These are phyloP conservation scores for Tillandsia fasciculata DNA, from an alignment of 176 grass and related monocot genomes.

Conservation along the genomic window DNA sequence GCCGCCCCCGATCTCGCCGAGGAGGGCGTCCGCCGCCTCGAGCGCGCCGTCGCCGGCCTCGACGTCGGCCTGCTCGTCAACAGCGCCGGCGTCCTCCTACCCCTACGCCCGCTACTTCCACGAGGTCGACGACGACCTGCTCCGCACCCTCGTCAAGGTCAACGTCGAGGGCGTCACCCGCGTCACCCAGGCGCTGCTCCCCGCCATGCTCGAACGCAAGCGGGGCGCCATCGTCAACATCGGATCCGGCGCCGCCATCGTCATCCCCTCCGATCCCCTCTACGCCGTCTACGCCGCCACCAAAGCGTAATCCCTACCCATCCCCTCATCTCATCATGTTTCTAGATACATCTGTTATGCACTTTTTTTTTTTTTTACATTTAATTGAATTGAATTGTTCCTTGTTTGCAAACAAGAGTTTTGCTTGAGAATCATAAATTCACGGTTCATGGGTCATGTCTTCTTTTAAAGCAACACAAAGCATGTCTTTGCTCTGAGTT, in stretches of 20 bases:
- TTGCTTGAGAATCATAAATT: background rate
- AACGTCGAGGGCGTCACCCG: slow-evolving; percentile 82
- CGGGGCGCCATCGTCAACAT: slow-evolving; percentile 89
- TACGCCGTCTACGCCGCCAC: slow-evolving; percentile 85
- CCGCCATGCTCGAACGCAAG: slow-evolving; percentile 76
- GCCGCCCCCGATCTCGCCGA: slow-evolving; percentile 39
- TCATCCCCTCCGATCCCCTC: slow-evolving; percentile 74
- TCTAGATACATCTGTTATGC: too few relatives aligned
- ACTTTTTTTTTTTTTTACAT: too few relatives aligned
- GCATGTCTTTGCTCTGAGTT: background rate
- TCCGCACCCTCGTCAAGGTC: slow-evolving; percentile 59
- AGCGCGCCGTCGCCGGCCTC: slow-evolving; percentile 48
- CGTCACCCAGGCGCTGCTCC: slow-evolving; percentile 72
- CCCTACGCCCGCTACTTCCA: slow-evolving; percentile 95
- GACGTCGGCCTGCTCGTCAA: slow-evolving; percentile 81
- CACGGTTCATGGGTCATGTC: too few relatives aligned
- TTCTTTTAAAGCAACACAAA: background rate
- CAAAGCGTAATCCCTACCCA: slow-evolving; percentile 9
- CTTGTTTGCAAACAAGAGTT: background rate
- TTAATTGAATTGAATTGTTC: background rate
- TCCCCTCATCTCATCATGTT: background rate
- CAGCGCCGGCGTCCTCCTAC: slow-evolving; percentile 80
- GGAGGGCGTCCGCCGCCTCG: slow-evolving; percentile 33
- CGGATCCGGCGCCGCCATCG: slow-evolving; percentile 63
- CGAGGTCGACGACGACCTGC: slow-evolving; percentile 84